phyloP scores from a whole-genome alignment of 768 basidiomycete species.

The Paxillus ammoniavirescens region DNA sequence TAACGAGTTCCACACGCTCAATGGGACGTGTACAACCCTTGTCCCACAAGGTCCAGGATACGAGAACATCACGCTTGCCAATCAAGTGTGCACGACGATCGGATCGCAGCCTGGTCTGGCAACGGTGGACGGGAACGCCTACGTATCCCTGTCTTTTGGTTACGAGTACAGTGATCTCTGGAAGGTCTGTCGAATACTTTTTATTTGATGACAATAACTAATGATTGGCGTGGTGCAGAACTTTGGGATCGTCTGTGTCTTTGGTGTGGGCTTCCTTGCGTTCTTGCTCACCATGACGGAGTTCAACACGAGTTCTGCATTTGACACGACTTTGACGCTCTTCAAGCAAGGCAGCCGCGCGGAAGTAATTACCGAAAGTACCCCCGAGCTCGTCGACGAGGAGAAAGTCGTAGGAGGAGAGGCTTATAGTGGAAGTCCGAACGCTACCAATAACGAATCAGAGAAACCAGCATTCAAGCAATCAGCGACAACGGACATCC shows the following conservation, averaged over 20 bases:
- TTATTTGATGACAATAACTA: slow-evolving; percentile 2
- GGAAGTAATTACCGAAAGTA: background rate
- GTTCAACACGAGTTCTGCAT: slow-evolving; percentile 25
- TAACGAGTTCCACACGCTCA: slow-evolving; percentile 47
- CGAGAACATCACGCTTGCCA: slow-evolving; percentile 27
- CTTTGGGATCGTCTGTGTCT: slow-evolving; percentile 44
- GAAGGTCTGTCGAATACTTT: slow-evolving; percentile 34
- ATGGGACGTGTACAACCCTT: slow-evolving; percentile 35
- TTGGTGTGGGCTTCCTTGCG: slow-evolving; percentile 38
- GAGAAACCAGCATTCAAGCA: slow-evolving; percentile 35
- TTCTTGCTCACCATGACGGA: slow-evolving; percentile 38
- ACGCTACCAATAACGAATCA: background rate
- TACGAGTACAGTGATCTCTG: slow-evolving; percentile 30
- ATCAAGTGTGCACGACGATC: slow-evolving; percentile 43
- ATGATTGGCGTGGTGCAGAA: slow-evolving; percentile 24
- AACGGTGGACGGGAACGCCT: slow-evolving; percentile 42
- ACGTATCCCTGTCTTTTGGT: slow-evolving; percentile 32
- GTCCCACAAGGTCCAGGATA: slow-evolving; percentile 35
- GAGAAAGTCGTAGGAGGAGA: slow-evolving; percentile 3
- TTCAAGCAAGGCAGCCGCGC: slow-evolving; percentile 13
- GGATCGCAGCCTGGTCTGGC: slow-evolving; percentile 41
- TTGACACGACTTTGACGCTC: slow-evolving; percentile 31
- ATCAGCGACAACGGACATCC: slow-evolving; percentile 43
- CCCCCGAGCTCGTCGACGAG: slow-evolving; percentile 14
- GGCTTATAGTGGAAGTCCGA: background rate